Base-by-base conservation (phyloP, 1,139 yeast species). In the Nakaseomyces glabratus region DNA sequence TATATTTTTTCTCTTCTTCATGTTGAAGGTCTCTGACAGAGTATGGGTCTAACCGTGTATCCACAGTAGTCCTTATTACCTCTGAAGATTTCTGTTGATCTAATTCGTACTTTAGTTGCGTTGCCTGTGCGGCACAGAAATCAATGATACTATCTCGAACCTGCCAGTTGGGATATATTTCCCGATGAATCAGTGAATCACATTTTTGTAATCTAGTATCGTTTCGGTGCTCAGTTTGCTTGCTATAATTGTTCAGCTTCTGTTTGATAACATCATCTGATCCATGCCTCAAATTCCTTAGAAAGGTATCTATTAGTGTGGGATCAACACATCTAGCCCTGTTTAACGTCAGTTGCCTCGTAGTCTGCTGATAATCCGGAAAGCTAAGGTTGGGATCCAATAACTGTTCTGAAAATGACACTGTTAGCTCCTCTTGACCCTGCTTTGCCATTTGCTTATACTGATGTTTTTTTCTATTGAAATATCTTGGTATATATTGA, bases 31-130 rank as follows among this genome's bases (percentile, higher is more conserved):
- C 69, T 34, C 63, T 57, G 8, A 59, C 55, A 3, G 67, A 69
- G 41, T 70, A 70, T 1, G 76, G 74, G 44, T 70, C 72, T 4
- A 66, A 42, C 20, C 69, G 48, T 3, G 57, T 49, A 12, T 55
- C 54, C 30, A 52, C 42, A 35, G 40, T 36, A 4, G 47, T 40
- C 19, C 13, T 24, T n/a, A 2, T 31, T 16, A 6, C 31, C 32
- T 14, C 13, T 10, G 7, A n/a, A 20, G 7, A 1, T 15, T n/a
- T 3, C 33, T 20, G 18, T 10, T 17, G n/a, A 22, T 57, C 57
- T 3, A 59, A 42, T 24, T 61, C 62, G 4, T 34, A 19, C 34
- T 52, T 45, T 51, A 60, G 41, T 7, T 33, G 32, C 3, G 39
- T 34, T 8, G 58, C 51, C 41, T 60, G 61, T 2, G 35, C 14